Percentiles rank a stretch among this genome's conserved stretches.
Conservation (phyloP, 73 alveolate species). For the Durusdinium trenchii region DNA sequence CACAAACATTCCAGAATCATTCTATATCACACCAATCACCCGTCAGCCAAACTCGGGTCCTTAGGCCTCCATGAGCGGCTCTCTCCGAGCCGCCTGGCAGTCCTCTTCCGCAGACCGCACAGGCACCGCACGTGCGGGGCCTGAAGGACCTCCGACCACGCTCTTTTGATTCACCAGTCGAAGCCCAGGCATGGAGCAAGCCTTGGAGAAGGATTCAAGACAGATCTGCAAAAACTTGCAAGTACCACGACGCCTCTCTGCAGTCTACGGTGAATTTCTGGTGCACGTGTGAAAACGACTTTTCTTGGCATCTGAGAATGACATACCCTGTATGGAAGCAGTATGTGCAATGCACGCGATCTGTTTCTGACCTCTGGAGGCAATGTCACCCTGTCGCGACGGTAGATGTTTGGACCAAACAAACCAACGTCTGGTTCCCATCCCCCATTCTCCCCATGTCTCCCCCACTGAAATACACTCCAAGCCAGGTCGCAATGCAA, state of each 20-base stretch:
- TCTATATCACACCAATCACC: neutral
- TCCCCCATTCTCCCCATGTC: no score
- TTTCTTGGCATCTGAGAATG: neutral
- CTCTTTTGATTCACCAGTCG: constrained; percentile 37
- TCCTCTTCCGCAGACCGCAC: constrained; percentile 35
- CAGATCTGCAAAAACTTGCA: neutral
- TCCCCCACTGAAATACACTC: no score
- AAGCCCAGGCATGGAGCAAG: constrained; percentile 18
- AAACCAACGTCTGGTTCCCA: no score
- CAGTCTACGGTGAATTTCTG: neutral
- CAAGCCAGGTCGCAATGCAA: neutral
- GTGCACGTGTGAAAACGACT: neutral
- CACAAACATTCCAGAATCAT: no score
- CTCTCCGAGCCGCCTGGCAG: constrained; percentile 49
- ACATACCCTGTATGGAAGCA: neutral
- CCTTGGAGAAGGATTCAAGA: neutral
- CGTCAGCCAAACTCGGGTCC: neutral
- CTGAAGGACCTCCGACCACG: neutral
- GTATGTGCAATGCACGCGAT: neutral
- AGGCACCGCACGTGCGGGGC: neutral
- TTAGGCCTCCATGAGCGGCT: constrained; percentile 76
- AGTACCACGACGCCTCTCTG: neutral
- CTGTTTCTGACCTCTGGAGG: no score
- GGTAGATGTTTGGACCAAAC: no score
- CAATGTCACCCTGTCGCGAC: no score